These are phyloP conservation scores for Blastomyces silverae DNA, from an alignment of 2,329 filamentous ascomycete species.

Conservation along the genomic window DNA sequence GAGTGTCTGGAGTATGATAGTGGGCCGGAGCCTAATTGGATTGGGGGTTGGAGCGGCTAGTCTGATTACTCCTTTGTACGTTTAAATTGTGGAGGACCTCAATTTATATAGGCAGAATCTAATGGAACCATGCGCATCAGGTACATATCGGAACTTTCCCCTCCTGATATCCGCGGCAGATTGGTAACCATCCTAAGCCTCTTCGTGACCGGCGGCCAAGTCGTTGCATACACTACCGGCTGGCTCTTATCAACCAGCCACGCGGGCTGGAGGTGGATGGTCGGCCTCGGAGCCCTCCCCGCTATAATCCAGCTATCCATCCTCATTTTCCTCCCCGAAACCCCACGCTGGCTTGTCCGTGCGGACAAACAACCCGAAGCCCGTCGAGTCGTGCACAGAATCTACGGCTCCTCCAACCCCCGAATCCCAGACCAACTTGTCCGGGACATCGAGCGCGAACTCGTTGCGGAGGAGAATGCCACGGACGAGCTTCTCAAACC, in stretches of 20 bases:
- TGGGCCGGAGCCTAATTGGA: conserved; percentile 43
- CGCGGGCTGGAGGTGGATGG: conserved; percentile 83
- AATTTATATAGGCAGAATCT: not conserved
- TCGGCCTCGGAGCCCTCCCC: conserved; percentile 73
- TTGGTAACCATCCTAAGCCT: conserved; percentile 75
- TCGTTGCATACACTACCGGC: conserved; percentile 78
- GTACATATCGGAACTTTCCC: conserved; percentile 81
- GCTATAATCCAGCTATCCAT: conserved; percentile 64
- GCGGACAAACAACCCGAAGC: conserved; percentile 58
- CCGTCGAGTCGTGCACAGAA: conserved; percentile 55
- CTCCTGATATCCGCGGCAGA: conserved; percentile 65
- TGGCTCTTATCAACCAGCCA: conserved; percentile 60
- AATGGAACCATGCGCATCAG: conserved; percentile 24
- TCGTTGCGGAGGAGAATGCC: conserved; percentile 59
- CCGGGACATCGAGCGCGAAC: conserved; percentile 64
- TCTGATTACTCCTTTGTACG: conserved; percentile 68
- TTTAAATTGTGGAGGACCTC: not conserved
- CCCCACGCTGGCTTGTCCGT: conserved; percentile 77
- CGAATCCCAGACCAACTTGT: conserved; percentile 55
- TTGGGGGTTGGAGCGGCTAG: conserved; percentile 49
- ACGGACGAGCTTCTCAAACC: conserved; percentile 20
- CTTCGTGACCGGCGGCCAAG: conserved; percentile 81
- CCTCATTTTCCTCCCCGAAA: conserved; percentile 72
- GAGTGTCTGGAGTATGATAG: conserved; percentile 42
- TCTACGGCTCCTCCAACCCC: conserved; percentile 50